Evolutionary conservation across 2,329 filamentous ascomycete genomes (phyloP).

Genomic region (Ramularia collo-cygni): DNA sequence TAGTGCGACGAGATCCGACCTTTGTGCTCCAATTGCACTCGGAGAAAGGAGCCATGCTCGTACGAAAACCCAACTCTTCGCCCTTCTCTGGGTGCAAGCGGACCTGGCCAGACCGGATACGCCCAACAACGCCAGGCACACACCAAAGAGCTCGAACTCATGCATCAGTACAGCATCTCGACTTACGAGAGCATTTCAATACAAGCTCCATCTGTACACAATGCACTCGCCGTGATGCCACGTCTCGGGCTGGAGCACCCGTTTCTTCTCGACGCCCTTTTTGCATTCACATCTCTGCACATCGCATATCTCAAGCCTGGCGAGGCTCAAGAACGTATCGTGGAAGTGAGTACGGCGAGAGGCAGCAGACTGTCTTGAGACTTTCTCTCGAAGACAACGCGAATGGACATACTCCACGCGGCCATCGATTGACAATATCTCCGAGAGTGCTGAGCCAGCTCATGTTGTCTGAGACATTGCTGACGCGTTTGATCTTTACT

Average conservation of each 20-base stretch:
- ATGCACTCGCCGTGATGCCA: conserved; percentile 14
- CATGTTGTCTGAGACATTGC: too few relatives aligned
- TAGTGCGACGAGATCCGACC: conserved; percentile 18
- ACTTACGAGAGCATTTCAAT: conserved; percentile 13
- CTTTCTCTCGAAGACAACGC: too few relatives aligned
- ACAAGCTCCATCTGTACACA: conserved; percentile 2
- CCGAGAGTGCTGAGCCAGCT: too few relatives aligned
- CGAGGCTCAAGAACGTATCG: conserved; percentile 9
- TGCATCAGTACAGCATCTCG: conserved; percentile 18
- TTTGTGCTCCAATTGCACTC: conserved; percentile 15
- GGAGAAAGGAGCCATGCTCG: conserved; percentile 19
- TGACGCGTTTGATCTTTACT: too few relatives aligned
- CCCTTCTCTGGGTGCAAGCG: conserved; percentile 9
- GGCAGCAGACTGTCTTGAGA: too few relatives aligned
- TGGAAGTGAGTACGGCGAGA: too few relatives aligned
- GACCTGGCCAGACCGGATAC: conserved; percentile 5
- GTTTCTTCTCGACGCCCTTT: conserved; percentile 18
- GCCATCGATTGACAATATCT: too few relatives aligned
- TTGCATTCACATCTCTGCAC: conserved; percentile 19
- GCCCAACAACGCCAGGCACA: conserved; percentile 5
- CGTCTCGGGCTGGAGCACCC: conserved; percentile 15
- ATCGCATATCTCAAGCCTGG: conserved; percentile 12
- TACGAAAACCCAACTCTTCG: conserved; percentile 12
- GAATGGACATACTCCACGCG: too few relatives aligned
- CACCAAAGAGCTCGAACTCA: conserved; percentile 18